Base-by-base conservation (phyloP, 495 filamentous ascomycete species). In the Xylaria castorea region DNA sequence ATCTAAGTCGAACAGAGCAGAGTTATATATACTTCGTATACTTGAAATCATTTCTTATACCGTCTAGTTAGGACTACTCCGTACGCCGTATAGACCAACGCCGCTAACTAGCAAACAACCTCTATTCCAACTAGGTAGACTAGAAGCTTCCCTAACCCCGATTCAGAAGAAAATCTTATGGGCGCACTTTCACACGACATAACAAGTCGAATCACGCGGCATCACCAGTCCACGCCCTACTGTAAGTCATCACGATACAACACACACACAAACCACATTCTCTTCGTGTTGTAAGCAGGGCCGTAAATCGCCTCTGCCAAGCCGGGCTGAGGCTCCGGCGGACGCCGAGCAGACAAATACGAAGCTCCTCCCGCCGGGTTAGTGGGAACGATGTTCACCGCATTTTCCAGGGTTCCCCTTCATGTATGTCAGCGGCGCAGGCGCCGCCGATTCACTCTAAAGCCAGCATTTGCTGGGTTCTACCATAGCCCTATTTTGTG, bases 341-440 rank as follows among this genome's bases (percentile, higher is more conserved):
- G 27, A 18, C 27, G 25, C 53, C 53, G 53, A 25, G 32, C 60
- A 34, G 34, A 44, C 8, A n/a, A 42, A 65, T 65, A 65, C 62
- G 62, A 65, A 34, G 42, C 20, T 16, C 12, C 22, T 57, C 61
- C 38, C 12, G 14, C 36, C 34, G 34, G 38, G 61, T 9, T 27
- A 12, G 34, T 7, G 38, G 61, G 9, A 42, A 42, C 61, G 61
- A 63, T 44, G 60, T 22, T n/a, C 60, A 63, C 60, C 60, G 22
- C 14, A 3, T 36, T 11, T 38, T 5, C 38, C 38, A n/a, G 22
- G 60, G 34, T 40, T 3, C n/a, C 20, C 9, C 38, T 5, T 44
- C 38, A 40, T 25, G 38, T 27, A 40, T 1, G 61, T 32, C 53
- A 25, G 22, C 38, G 34, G 36, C 38, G 61, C 61, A 64, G 18